phyloP scores from a whole-genome alignment of 2,329 filamentous ascomycete species.

The Triangularia verruculosa region DNA sequence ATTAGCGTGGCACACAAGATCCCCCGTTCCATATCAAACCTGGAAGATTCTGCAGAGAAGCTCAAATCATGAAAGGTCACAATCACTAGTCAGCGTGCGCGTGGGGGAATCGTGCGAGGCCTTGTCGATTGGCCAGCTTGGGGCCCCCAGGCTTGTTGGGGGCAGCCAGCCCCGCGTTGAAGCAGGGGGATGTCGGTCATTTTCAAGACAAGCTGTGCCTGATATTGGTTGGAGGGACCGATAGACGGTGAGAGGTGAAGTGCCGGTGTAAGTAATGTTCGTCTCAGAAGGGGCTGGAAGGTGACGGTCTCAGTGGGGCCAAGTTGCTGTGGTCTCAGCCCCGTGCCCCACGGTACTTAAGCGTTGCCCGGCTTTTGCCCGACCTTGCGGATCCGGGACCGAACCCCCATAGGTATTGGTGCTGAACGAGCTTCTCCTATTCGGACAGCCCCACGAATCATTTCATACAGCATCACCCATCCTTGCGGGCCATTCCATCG shows the following conservation, averaged over 20 bases:
- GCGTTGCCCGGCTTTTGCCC: neutral
- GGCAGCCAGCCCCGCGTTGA: neutral
- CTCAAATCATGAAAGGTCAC: neutral
- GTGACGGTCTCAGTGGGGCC: neutral
- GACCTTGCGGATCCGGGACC: neutral
- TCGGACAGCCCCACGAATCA: neutral
- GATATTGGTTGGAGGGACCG: neutral
- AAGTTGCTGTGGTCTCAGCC: neutral
- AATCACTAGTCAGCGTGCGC: neutral
- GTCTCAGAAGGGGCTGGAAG: neutral
- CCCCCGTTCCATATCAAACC: neutral
- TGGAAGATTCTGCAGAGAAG: neutral
- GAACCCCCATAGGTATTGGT: neutral
- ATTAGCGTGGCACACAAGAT: neutral
- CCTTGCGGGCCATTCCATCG: slow-evolving; percentile 15
- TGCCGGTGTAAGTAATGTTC: neutral
- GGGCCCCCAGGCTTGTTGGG: neutral
- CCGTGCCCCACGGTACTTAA: neutral
- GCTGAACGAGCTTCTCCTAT: too few relatives aligned
- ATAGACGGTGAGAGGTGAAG: neutral
- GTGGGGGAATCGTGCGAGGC: neutral
- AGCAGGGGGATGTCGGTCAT: neutral
- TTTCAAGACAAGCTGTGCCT: neutral
- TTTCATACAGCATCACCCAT: neutral
- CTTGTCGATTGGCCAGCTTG: neutral